Evolutionary conservation across 2,329 filamentous ascomycete genomes (phyloP).

Genomic region (Emmonsiellopsis sp.): DNA sequence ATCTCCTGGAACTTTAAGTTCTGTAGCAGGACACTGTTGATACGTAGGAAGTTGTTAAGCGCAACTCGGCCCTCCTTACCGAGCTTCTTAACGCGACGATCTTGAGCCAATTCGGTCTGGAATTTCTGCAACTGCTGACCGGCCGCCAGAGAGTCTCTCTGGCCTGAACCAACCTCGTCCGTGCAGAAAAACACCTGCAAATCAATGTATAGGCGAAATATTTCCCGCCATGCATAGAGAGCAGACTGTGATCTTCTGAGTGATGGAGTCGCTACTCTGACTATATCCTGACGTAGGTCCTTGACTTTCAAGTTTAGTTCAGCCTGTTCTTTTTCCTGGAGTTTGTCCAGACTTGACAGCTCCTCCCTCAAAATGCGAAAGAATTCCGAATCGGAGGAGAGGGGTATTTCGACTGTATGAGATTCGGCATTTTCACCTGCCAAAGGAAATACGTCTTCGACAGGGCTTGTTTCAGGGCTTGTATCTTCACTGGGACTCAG

Average conservation of each 20-base stretch:
- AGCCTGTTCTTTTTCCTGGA: constrained; percentile 58
- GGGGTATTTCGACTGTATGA: constrained; percentile 58
- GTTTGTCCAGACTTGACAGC: constrained; percentile 56
- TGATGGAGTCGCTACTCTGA: constrained; percentile 52
- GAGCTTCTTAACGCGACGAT: constrained; percentile 46
- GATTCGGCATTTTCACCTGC: constrained; percentile 8
- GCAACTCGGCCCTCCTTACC: constrained; percentile 52
- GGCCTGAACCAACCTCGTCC: constrained; percentile 59
- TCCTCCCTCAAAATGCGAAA: constrained; percentile 67
- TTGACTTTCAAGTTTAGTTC: constrained; percentile 55
- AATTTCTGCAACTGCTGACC: constrained; percentile 62
- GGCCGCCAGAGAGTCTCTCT: constrained; percentile 56
- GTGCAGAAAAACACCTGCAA: constrained; percentile 75
- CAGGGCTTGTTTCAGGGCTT: neutral
- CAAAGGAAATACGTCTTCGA: neutral
- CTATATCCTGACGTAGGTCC: constrained; percentile 55
- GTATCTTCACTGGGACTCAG: neutral
- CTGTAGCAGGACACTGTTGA: constrained; percentile 69
- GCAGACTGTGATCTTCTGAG: constrained; percentile 53
- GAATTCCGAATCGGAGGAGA: constrained; percentile 70
- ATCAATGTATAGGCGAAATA: constrained; percentile 74
- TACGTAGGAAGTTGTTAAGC: constrained; percentile 57
- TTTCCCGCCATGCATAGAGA: constrained; percentile 64
- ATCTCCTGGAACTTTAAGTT: constrained; percentile 77
- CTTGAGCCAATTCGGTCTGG: constrained; percentile 48